These are phyloP conservation scores for Ganoderma lucidum DNA, from an alignment of 1,284 basidiomycete species.

Conservation along the genomic window DNA sequence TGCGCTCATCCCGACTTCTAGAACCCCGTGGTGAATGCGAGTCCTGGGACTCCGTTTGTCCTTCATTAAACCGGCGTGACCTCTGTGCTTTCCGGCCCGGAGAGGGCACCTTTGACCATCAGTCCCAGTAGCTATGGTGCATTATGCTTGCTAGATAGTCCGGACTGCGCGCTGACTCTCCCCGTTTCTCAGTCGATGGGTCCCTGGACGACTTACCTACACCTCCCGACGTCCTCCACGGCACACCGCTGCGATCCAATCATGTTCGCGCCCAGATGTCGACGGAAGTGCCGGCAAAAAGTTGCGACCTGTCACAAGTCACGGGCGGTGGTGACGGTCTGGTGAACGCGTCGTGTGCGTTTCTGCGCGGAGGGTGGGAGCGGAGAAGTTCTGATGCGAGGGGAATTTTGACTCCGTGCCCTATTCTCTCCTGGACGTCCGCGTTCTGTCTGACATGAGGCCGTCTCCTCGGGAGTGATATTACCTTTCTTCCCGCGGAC, in stretches of 20 bases:
- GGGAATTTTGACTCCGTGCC: slow-evolving; percentile 17
- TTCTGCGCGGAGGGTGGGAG: slow-evolving; percentile 23
- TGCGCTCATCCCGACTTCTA: slow-evolving; percentile 21
- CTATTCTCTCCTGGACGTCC: slow-evolving; percentile 28
- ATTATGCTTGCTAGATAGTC: neutral
- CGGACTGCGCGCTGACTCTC: slow-evolving; percentile 2
- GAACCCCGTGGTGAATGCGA: neutral
- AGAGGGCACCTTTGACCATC: neutral
- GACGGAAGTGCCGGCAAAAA: slow-evolving; percentile 20
- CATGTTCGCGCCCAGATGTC: neutral
- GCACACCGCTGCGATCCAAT: neutral
- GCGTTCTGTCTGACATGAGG: slow-evolving; percentile 35
- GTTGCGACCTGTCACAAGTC: slow-evolving; percentile 22
- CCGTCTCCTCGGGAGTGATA: slow-evolving; percentile 23
- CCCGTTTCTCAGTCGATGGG: slow-evolving; percentile 5
- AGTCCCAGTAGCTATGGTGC: neutral
- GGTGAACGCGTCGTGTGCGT: slow-evolving; percentile 32
- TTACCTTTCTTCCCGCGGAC: slow-evolving; percentile 28
- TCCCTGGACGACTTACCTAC: slow-evolving; percentile 9
- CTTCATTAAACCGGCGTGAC: slow-evolving; percentile 14
- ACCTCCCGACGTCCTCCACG: slow-evolving; percentile 1
- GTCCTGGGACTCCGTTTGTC: neutral
- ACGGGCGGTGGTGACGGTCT: slow-evolving; percentile 24
- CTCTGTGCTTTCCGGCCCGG: slow-evolving; percentile 15
- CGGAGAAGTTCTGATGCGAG: slow-evolving; percentile 9